Evolutionary conservation across 495 filamentous ascomycete genomes (phyloP), one percentile per base, ranked within the genome.

Genomic region (Hypomontagnella submonticulosa): DNA sequence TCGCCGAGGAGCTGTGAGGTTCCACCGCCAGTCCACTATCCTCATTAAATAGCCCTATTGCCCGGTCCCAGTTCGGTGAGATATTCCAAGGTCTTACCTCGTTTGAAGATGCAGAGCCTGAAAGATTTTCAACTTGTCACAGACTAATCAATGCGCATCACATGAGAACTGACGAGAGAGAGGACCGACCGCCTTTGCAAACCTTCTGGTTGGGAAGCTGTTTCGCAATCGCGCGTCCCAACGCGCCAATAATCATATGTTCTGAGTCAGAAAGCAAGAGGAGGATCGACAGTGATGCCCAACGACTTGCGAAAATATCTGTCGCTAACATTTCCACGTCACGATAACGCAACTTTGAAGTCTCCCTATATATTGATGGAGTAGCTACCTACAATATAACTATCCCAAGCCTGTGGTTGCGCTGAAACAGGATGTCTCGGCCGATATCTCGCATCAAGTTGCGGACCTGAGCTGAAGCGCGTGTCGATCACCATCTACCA

Each of bases 1-100:
- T 32, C 48, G 18, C 13, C 13, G 30, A 16, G 16, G 16, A 1
- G n/a, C 13, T 11, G 13, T 18, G 7, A 15, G 16, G 15, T 27
- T 16, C 48, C 58, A 43, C 23, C 15, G 15, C 27, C 27, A 37
- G 59, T 40, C 59, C 65, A 68, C 65, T 52, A 50, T 58, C 49
- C 34, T 59, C 48, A 62, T 54, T 54, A 50, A 59, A 32, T 57
- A 43, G 43, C 54, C 65, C 34, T 59, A 55, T 57, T 44, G 4
- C 49, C 43, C 65, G 65, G 65, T 43, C 65, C 50, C 34, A 54
- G 65, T 63, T 68, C 65, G 65, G 65, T 52, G 65, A 59, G 65
- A 68, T 68, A 63, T 56, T 68, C 65, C 55, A 63, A 68, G 59
- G 59, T 68, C 59, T 63, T 68, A 60, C 65, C 65, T 68, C 65